Evolutionary conservation across 768 basidiomycete species (phyloP), one percentile per base, ranked within the genome.

Genomic region (Udeniomyces megalosporus): DNA sequence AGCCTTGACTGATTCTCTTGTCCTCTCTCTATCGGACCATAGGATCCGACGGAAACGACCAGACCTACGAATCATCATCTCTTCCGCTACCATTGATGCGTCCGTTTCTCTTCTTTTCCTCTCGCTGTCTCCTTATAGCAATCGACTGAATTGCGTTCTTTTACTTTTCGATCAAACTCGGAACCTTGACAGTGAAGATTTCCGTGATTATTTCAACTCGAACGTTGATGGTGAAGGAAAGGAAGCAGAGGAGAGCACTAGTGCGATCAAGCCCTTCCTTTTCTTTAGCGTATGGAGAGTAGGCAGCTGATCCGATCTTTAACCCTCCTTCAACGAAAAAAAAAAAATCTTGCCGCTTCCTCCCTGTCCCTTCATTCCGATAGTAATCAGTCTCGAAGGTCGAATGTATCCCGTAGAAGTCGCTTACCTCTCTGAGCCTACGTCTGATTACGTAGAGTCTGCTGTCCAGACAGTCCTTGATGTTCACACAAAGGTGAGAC

Each of bases 51-150:
- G 84, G 62, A 93, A 95, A 71, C 81, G 95, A 26, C 87, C 91
- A 12, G 83, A 86, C 1, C 81, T 99, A 50, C 80, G 95, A 28
- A 76, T 99, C 35, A 84, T 99, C 44, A 84, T 97, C 34, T 97
- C 95, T 12, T 95, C 91, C 4, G 95, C 95, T 2, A 99, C 95
- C 0, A 82, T 99, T 28, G 95, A 99, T 71, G 93, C 93, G 24
- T 74, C 62, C 61, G 72, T 72, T 15, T 22, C 5, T 47, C 42
- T 12, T 24, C 38, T 22, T 46, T 28, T 12, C 6, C 38, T 46
- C 35, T 17, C n/a, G n/a, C n/a, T n/a, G 14, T 28, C 22, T 29
- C n/a, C 11, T n/a, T 28, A 20, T 29, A 3, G 4, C 28, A 3
- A 15, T 20, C 31, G n/a, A 35, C 26, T 45, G 4, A 24, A 28